Evolutionary conservation across 2,329 filamentous ascomycete genomes (phyloP).

Genomic region (Capronia americana): DNA sequence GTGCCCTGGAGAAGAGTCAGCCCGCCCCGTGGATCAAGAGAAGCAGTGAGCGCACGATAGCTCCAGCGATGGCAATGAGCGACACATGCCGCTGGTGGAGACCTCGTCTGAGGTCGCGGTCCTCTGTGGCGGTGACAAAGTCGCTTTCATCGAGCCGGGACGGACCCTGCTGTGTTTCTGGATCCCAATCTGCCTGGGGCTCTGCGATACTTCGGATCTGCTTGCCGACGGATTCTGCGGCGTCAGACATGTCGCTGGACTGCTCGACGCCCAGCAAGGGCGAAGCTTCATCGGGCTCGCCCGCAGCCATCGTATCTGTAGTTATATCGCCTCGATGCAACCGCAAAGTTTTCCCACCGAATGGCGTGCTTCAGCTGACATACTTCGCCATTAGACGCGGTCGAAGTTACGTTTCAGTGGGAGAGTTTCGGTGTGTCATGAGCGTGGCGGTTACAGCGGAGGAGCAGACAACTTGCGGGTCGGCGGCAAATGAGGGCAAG

Average conservation of each 20-base stretch:
- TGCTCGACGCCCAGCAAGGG: background rate
- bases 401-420: background rate
- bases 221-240: constrained; percentile 1
- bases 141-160: constrained; percentile 27
- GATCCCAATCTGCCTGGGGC: background rate
- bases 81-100: constrained; percentile 54
- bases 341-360: constrained; percentile 3
- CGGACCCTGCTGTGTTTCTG: background rate
- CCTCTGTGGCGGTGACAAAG: constrained; percentile 50
- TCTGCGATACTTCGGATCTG: constrained; percentile 1
- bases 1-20: constrained; percentile 45
- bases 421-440: background rate
- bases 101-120: constrained; percentile 54
- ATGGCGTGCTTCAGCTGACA: constrained; percentile 18
- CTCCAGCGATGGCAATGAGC: constrained; percentile 55
- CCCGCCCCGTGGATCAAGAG: background rate
- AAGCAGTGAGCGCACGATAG: constrained; percentile 44
- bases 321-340: background rate
- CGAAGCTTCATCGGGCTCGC: background rate
- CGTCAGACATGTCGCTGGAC: constrained; percentile 13
- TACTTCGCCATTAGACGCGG: constrained; percentile 8
- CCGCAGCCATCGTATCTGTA: background rate
- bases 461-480: background rate
- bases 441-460: background rate
- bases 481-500: background rate